Evolutionary conservation across 2,329 filamentous ascomycete species (phyloP), one percentile per base, ranked within the genome.

Genomic region (Colletotrichum sublineola): DNA sequence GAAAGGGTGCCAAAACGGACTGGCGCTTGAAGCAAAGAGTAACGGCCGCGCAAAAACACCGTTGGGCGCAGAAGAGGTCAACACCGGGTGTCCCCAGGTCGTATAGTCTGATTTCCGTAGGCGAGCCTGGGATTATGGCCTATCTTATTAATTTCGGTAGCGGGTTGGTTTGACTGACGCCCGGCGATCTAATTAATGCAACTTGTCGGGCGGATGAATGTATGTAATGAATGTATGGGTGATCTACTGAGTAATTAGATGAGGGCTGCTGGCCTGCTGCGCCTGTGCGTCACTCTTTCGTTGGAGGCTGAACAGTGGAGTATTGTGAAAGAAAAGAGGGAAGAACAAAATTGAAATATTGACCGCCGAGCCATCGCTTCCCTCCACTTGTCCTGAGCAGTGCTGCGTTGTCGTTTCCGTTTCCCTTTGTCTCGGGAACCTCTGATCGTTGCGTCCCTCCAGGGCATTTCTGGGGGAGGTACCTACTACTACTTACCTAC

Each of bases 121-220:
- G 44, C 44, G 38, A 61, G 50, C 50, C 50, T 53, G 29, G 24
- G 58, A 63, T n/a, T 40, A 42, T 52, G 55, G 63, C 44, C 44
- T 68, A 38, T 71, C 38, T 63, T 68, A 63, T 40, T 63, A 71
- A 63, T 64, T 14, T 52, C 48, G 58, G 61, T 12, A 46, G 20
- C 38, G 38, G 52, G 52, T 53, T 42, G 44, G 3, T 61, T 31
- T 68, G 31, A 40, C 52, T 5, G 57, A 40, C 57, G 42, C 24
- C 58, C 60, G 52, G 50, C 63, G 36, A 46, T 58, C 53, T 65
- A 63, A 63, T 72, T 60, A 69, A 60, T 53, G 69, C 58, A 69
- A 63, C 63, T 40, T 46, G 36, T 52, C 64, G 33, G 44, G 36
- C 46, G 4, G 33, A 40, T 29, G 15, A n/a, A 64, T 58, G 38